Base-by-base conservation (phyloP, 1,284 basidiomycete genomes). In the Pascua guehoae region DNA sequence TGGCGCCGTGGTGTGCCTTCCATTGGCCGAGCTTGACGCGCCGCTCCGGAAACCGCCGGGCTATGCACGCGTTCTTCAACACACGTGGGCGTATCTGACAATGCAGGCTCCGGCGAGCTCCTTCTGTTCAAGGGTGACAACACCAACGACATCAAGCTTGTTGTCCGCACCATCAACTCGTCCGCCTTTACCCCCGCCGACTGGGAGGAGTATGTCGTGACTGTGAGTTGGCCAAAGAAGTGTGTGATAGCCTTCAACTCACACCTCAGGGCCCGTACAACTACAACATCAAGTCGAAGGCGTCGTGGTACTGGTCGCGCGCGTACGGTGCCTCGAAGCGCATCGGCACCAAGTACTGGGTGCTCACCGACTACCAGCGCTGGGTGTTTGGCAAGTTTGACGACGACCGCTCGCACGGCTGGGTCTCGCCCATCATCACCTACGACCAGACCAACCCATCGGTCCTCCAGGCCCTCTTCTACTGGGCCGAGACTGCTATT, bases 251-350 rank as follows among this genome's bases (percentile, higher is more conserved):
- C 24, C 24, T 32, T 32, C 24, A 32, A 32, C 24, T 32, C 24
- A 32, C 24, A 11, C 10, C 39, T 8, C 17, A 41, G 73, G 24
- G 76, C n/a, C 61, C 67, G 40, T 78, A 77, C 63, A 62, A 66
- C 47, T 79, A 79, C 68, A 73, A 74, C 64, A 74, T 68, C 59
- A 75, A 74, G 57, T 72, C 69, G 53, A 77, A 77, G 66, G 76
- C 77, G 9, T 77, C 75, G 39, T 78, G 76, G 77, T 76, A 77
- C 66, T 78, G 76, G 76, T 75, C 73, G 40, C 69, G 76, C 52
- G 65, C 71, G 41, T 75, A 66, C 60, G 70, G 69, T 17, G 75
- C 74, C 12, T 66, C 70, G 58, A 71, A 71, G 53, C 70, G 77
- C 37, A 68, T 78, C 50, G 61, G 65, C 8, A 72, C 74, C 60